Evolutionary conservation across 768 basidiomycete genomes (phyloP).

Genomic region (Lentinus brumalis): DNA sequence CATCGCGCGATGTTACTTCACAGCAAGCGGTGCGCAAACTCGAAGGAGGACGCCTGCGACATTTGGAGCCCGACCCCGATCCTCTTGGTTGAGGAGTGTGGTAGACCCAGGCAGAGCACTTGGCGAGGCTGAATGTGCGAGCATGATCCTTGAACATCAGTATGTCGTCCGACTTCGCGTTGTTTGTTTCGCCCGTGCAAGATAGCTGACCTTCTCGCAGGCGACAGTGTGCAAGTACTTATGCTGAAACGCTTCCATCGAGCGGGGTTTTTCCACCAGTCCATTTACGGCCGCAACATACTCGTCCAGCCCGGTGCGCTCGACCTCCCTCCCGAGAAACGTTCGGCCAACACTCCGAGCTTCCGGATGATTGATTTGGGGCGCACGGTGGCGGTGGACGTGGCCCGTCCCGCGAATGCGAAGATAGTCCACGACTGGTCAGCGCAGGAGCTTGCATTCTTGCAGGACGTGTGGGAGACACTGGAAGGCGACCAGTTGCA

Average conservation of each 20-base stretch:
- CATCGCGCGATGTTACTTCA: background rate
- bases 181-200: too few relatives aligned
- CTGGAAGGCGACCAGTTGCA: too few relatives aligned
- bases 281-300: constrained; percentile 45
- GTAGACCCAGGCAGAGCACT: constrained; percentile 31
- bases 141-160: too few relatives aligned
- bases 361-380: constrained; percentile 58
- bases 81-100: constrained; percentile 51
- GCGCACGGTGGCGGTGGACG: constrained; percentile 20
- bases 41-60: background rate
- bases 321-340: constrained; percentile 29
- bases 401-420: too few relatives aligned
- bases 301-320: constrained; percentile 47
- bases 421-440: too few relatives aligned
- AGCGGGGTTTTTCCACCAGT: constrained; percentile 42
- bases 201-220: too few relatives aligned
- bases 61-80: constrained; percentile 37
- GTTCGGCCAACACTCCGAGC: constrained; percentile 33
- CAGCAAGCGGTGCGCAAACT: background rate
- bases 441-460: too few relatives aligned
- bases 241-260: background rate
- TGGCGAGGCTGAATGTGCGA: constrained; percentile 17
- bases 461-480: too few relatives aligned
- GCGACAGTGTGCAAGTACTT: too few relatives aligned
- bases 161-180: too few relatives aligned